Conservation (phyloP, 2,329 filamentous ascomycete genomes). For the Trichoderma atroviride region DNA sequence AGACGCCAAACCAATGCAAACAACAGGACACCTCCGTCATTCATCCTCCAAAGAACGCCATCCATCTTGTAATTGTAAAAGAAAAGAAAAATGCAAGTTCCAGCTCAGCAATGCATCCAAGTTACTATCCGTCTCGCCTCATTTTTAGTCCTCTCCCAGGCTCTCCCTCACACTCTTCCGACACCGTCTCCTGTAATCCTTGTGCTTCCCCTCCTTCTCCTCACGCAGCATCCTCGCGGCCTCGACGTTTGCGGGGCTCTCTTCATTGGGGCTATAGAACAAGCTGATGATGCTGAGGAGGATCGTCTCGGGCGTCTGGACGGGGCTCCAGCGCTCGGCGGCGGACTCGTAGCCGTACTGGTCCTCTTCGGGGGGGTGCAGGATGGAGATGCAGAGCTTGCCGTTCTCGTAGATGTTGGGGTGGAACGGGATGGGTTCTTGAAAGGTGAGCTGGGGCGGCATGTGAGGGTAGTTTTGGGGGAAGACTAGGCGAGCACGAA, state of each 20-base stretch:
- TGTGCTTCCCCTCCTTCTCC: slow-evolving; percentile 62
- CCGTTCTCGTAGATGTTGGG: slow-evolving; percentile 91
- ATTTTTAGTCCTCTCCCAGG: slow-evolving; percentile 66
- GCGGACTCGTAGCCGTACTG: slow-evolving; percentile 91
- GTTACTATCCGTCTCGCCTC: too few relatives aligned
- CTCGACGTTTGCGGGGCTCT: slow-evolving; percentile 93
- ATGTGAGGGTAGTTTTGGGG: slow-evolving; percentile 82
- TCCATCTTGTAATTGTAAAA: not conserved
- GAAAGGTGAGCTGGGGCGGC: slow-evolving; percentile 87
- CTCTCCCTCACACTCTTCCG: slow-evolving; percentile 80
- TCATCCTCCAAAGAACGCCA: slow-evolving; percentile 15
- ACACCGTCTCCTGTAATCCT: slow-evolving; percentile 78
- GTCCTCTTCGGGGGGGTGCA: slow-evolving; percentile 94
- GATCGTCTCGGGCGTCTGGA: slow-evolving; percentile 94
- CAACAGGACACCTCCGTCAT: slow-evolving; percentile 2
- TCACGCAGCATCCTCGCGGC: slow-evolving; percentile 87
- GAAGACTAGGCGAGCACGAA: slow-evolving; percentile 82
- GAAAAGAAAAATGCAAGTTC: not conserved
- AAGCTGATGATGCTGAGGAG: slow-evolving; percentile 89
- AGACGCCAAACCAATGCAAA: slow-evolving; percentile 27
- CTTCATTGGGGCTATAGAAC: slow-evolving; percentile 89
- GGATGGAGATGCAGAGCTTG: slow-evolving; percentile 92
- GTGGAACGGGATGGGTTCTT: slow-evolving; percentile 82
- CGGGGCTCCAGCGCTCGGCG: slow-evolving; percentile 88
- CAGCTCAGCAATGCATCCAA: not conserved